Conservation (phyloP, 2,329 filamentous ascomycete species). For the Chrysosphaeria jannelii region DNA sequence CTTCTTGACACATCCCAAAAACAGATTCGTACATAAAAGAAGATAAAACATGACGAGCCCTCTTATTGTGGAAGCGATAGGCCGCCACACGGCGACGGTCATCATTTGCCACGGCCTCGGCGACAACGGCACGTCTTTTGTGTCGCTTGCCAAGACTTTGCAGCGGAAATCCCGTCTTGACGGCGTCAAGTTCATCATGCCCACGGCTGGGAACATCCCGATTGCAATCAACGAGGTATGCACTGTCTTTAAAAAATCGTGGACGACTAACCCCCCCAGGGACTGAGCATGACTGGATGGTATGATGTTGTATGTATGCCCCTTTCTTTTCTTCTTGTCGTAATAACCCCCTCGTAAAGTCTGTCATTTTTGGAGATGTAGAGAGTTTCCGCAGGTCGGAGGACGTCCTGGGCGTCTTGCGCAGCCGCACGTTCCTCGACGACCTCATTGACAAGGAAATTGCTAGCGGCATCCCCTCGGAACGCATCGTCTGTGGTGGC, state of each 20-base stretch:
- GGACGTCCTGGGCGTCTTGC: slow-evolving; percentile 42
- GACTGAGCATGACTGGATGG: slow-evolving; percentile 64
- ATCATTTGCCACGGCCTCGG: slow-evolving; percentile 86
- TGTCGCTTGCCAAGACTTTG: slow-evolving; percentile 65
- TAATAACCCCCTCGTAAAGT: slow-evolving; percentile 1
- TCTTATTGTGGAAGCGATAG: slow-evolving; percentile 44
- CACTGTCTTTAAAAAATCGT: background rate
- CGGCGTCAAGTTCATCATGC: slow-evolving; percentile 81
- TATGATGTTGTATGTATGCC: slow-evolving; percentile 42
- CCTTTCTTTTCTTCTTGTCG: too few relatives aligned
- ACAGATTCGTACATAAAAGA: too few relatives aligned
- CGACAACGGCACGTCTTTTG: slow-evolving; percentile 55
- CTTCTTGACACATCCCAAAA: too few relatives aligned
- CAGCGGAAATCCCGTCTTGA: slow-evolving; percentile 49
- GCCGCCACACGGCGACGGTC: slow-evolving; percentile 66
- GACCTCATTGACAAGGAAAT: slow-evolving; percentile 54
- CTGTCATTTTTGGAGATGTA: slow-evolving; percentile 6
- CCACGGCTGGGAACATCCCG: slow-evolving; percentile 63
- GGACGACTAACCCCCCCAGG: slow-evolving; percentile 7
- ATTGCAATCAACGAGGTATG: slow-evolving; percentile 37
- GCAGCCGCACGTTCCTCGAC: slow-evolving; percentile 47
- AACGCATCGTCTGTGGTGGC: slow-evolving; percentile 61
- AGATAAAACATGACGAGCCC: too few relatives aligned
- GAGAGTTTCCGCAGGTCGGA: slow-evolving; percentile 8
- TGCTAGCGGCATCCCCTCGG: slow-evolving; percentile 46